Conservation (phyloP, 805 yeast species). For the Wickerhamomyces bovis region DNA sequence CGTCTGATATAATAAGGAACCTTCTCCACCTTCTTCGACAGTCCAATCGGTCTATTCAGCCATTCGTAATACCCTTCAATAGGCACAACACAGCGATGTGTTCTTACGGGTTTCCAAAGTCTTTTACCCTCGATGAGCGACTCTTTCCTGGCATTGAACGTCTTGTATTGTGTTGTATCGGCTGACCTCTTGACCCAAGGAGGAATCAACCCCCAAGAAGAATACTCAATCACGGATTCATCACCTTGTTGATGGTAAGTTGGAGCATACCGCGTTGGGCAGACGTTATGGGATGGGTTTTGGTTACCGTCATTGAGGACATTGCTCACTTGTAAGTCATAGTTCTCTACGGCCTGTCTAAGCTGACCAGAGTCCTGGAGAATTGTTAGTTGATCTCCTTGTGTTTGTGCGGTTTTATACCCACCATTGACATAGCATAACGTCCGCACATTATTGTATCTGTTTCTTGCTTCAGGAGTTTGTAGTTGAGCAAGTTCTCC, state of each 20-base stretch:
- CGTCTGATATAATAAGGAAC: slow-evolving; percentile 62
- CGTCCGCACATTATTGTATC: slow-evolving; percentile 51
- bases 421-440: slow-evolving; percentile 42
- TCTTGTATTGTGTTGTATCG: slow-evolving; percentile 33
- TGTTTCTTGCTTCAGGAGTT: not conserved
- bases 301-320: slow-evolving; percentile 17
- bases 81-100: slow-evolving; percentile 67
- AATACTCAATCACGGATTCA: slow-evolving; percentile 34
- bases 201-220: slow-evolving; percentile 83
- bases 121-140: slow-evolving; percentile 40
- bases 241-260: slow-evolving; percentile 22
- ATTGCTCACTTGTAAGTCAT: slow-evolving; percentile 3
- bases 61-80: slow-evolving; percentile 87
- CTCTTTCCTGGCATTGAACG: slow-evolving; percentile 75
- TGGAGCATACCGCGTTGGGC: slow-evolving; percentile 51
- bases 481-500: not conserved
- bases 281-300: slow-evolving; percentile 47
- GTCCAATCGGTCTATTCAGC: slow-evolving; percentile 30
- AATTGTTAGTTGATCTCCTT: not conserved
- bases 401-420: slow-evolving; percentile 12
- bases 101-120: slow-evolving; percentile 52
- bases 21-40: slow-evolving; percentile 33
- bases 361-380: slow-evolving; percentile 12
- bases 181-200: slow-evolving; percentile 44
- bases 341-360: slow-evolving; percentile 8